Conservation (phyloP, 2,329 filamentous ascomycete species). For the Zymoseptoria pseudotritici region DNA sequence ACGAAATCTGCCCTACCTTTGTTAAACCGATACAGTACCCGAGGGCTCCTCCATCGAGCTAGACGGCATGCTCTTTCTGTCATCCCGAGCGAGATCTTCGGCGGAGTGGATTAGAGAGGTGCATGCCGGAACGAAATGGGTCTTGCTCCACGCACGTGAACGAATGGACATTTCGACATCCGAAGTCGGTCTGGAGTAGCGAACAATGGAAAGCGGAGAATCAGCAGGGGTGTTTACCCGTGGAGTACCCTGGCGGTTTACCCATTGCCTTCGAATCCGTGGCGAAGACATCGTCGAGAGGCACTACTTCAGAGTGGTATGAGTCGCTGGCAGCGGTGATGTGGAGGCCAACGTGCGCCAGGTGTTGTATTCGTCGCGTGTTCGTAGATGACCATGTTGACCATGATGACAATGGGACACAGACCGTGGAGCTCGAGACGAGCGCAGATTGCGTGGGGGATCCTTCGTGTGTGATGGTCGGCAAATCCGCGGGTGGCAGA, state of each 20-base stretch:
- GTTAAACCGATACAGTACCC: neutral
- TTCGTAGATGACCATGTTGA: too few relatives aligned
- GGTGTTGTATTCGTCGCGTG: too few relatives aligned
- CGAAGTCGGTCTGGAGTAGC: neutral
- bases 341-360: too few relatives aligned
- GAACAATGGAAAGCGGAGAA: neutral
- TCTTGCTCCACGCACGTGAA: neutral
- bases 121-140: neutral
- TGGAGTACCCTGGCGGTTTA: neutral
- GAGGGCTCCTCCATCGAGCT: neutral
- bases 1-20: neutral
- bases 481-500: too few relatives aligned
- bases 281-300: neutral
- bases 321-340: too few relatives aligned
- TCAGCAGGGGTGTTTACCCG: neutral
- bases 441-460: too few relatives aligned
- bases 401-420: too few relatives aligned
- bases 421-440: too few relatives aligned
- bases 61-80: neutral
- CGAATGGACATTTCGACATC: neutral
- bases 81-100: neutral
- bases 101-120: neutral
- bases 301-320: too few relatives aligned
- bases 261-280: neutral
- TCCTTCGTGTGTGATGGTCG: too few relatives aligned